Evolutionary conservation across 169 alveolate genomes (phyloP).

Genomic region (Plasmodium ovale): DNA sequence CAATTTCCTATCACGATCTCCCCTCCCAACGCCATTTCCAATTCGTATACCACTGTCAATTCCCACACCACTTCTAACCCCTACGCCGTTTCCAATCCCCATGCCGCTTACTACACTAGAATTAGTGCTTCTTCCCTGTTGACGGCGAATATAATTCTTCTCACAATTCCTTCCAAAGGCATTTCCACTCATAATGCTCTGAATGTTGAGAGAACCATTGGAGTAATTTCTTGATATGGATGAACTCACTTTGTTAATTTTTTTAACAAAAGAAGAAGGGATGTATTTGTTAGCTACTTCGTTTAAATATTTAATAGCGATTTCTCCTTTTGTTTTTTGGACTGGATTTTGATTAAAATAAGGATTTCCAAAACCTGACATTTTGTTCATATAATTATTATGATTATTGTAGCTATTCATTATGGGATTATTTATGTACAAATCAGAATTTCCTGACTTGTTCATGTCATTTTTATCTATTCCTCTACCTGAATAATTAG

Average conservation of each 20-base stretch:
- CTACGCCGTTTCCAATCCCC: neutral
- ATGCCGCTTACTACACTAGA: neutral
- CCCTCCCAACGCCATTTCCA: neutral
- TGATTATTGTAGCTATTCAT: neutral
- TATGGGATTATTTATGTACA: neutral
- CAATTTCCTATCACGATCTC: constrained; percentile 1
- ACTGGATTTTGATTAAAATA: constrained; percentile 59
- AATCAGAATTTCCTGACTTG: no score
- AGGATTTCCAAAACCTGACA: constrained; percentile 73
- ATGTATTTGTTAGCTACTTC: constrained; percentile 70
- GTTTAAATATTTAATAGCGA: constrained; percentile 56
- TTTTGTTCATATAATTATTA: constrained; percentile 60
- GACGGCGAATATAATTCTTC: neutral
- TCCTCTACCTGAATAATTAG: neutral
- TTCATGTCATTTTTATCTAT: no score
- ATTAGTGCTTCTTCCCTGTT: neutral
- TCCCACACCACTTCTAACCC: neutral
- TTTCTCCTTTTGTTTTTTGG: constrained; percentile 69
- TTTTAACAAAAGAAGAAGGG: constrained; percentile 65
- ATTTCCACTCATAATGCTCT: constrained; percentile 55
- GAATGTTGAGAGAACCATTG: constrained; percentile 65
- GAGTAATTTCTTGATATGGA: constrained; percentile 56
- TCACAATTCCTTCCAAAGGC: constrained; percentile 29
- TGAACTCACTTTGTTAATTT: constrained; percentile 65
- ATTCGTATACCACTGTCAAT: neutral